Evolutionary conservation across 768 basidiomycete species (phyloP).

Genomic region (Podaxis sp.): DNA sequence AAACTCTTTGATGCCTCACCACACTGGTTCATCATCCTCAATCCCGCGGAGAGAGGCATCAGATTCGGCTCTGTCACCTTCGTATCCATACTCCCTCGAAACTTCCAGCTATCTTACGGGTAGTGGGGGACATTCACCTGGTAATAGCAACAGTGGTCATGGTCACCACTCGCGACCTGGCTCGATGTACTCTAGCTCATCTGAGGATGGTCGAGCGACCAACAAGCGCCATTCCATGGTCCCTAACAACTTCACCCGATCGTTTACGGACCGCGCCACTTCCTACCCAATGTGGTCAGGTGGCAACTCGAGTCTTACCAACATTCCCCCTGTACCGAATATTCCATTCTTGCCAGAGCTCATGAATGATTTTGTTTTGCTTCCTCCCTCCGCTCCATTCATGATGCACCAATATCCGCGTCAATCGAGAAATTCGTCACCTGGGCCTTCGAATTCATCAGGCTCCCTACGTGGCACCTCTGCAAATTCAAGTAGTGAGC

Average conservation of each 20-base stretch:
- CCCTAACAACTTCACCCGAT: slow-evolving; percentile 18
- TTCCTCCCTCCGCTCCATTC: slow-evolving; percentile 74
- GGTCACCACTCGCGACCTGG: slow-evolving; percentile 45
- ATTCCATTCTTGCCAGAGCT: slow-evolving; percentile 42
- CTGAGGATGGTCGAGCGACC: slow-evolving; percentile 50
- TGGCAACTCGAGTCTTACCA: slow-evolving; percentile 34
- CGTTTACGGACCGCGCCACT: slow-evolving; percentile 26
- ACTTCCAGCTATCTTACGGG: slow-evolving; percentile 6
- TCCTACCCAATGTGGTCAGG: slow-evolving; percentile 39
- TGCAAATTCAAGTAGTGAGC: slow-evolving; percentile 32
- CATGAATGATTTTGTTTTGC: slow-evolving; percentile 61
- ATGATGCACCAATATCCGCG: slow-evolving; percentile 65
- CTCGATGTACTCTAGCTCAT: slow-evolving; percentile 57
- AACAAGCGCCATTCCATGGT: slow-evolving; percentile 40
- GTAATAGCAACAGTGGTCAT: slow-evolving; percentile 24
- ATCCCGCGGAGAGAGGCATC: slow-evolving; percentile 45
- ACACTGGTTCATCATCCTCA: slow-evolving; percentile 32
- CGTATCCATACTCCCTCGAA: slow-evolving; percentile 23
- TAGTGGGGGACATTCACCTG: slow-evolving; percentile 20
- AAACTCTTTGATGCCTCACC: slow-evolving; percentile 34
- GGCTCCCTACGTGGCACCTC: slow-evolving; percentile 35
- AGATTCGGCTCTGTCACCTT: slow-evolving; percentile 36
- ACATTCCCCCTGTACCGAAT: slow-evolving; percentile 39
- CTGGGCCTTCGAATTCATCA: slow-evolving; percentile 31
- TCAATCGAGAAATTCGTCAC: slow-evolving; percentile 33